A percentile compares a stretch with the other conserved stretches of the same genome.
These are phyloP conservation scores for Diacronema lutheri DNA, from an alignment of 78 protist genomes.

Conservation along the genomic window DNA sequence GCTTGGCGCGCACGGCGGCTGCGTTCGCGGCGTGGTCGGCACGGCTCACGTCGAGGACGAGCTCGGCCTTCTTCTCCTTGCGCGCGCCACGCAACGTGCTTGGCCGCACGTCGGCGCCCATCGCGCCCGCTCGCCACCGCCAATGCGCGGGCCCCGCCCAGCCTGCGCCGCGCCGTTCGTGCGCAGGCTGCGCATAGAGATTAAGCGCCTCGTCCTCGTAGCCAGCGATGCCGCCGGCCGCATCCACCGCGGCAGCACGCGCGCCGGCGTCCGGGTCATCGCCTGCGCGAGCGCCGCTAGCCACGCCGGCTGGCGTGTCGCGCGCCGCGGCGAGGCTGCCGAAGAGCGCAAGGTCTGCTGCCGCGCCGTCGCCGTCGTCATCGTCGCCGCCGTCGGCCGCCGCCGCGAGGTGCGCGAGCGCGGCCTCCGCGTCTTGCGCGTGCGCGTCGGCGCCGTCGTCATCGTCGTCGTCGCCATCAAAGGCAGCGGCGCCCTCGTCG, in stretches of 20 bases:
- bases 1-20: too few relatives aligned
- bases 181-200: too few relatives aligned
- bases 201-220: not conserved
- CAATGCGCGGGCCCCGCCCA: slow-evolving; percentile 34
- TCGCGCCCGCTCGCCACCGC: not conserved
- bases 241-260: not conserved
- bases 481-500: not conserved
- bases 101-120: not conserved
- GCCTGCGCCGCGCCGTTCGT: not conserved
- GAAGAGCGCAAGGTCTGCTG: not conserved
- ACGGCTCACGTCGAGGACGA: too few relatives aligned
- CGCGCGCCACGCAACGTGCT: not conserved
- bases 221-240: not conserved
- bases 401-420: not conserved
- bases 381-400: too few relatives aligned
- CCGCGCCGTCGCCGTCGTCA: too few relatives aligned
- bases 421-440: not conserved
- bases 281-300: not conserved
- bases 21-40: too few relatives aligned
- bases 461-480: not conserved
- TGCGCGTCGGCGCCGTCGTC: not conserved
- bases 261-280: not conserved
- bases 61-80: not conserved
- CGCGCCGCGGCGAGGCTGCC: not conserved
- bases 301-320: not conserved